Base-by-base conservation (phyloP, 495 filamentous ascomycete genomes). In the Xylaria grammica region DNA sequence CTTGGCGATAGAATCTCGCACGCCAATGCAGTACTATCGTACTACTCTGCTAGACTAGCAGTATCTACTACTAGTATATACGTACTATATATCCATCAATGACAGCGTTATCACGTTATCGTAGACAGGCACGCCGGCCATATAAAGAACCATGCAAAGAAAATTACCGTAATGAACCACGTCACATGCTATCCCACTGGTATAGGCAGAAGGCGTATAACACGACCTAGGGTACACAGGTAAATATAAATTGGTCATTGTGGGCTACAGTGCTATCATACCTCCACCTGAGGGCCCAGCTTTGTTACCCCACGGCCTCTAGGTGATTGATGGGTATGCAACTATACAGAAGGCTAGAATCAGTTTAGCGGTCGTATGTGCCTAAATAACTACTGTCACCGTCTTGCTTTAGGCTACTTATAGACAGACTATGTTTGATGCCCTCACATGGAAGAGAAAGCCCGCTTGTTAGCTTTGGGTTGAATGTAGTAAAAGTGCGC, bases 251-350 rank as follows among this genome's bases (percentile, higher is more conserved):
- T 36, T 48, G 22, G 7, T 61, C 2, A 32, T 27, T 40, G 58
- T 50, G 42, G 58, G 58, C 51, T 61, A 52, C 58, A 61, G 19
- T 42, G 30, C n/a, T n/a, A n/a, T 51, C 29, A 60, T 38, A 32
- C 17, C 40, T 9, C 8, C 40, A 42, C 7, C 4, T 22, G 4
- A 6, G 17, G 17, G 15, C 44, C 46, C 57, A 57, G 19, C 5
- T 22, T 29, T 52, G 45, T 40, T 61, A 61, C 45, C 58, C 58
- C 45, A 61, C 30, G 42, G 40, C 48, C n/a, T n/a, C n/a, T n/a
- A n/a, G 29, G 30, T 20, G 32, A 40, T 42, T 42, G 7, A 17
- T 9, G 17, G 40, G 40, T 50, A 38, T 51, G 58, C 58, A 61
- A 45, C 30, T 51, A 61, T 61, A 45, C 58, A 42, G 22, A 46